Evolutionary conservation across 352 stramenopile species (phyloP).

Genomic region (Pythium guiyangense): DNA sequence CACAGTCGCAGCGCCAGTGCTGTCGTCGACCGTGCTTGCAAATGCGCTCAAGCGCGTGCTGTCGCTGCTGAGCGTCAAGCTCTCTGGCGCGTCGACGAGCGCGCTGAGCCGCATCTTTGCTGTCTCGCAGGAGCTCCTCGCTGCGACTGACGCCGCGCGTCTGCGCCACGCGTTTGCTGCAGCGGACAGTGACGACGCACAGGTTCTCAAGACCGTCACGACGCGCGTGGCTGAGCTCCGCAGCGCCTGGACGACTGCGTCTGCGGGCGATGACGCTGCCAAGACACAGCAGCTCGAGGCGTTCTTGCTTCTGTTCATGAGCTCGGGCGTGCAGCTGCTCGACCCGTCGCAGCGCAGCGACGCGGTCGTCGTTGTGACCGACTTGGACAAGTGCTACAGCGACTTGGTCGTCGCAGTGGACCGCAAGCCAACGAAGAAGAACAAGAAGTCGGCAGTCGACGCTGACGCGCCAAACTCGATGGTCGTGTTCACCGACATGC

Average conservation of each 20-base stretch:
- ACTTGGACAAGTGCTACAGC: slow-evolving; percentile 68
- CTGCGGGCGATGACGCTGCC: slow-evolving; percentile 10
- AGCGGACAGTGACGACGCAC: slow-evolving; percentile 17
- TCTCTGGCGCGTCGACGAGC: slow-evolving; percentile 32
- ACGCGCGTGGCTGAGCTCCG: slow-evolving; percentile 26
- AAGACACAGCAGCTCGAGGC: slow-evolving; percentile 44
- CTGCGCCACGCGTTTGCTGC: slow-evolving; percentile 43
- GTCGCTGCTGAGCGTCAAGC: slow-evolving; percentile 51
- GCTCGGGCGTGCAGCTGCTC: slow-evolving; percentile 64
- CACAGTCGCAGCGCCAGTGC: slow-evolving; percentile 23
- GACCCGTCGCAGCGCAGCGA: slow-evolving; percentile 64
- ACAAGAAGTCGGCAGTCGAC: slow-evolving; percentile 18
- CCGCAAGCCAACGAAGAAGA: slow-evolving; percentile 28
- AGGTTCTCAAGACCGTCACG: slow-evolving; percentile 32
- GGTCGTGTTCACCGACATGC: slow-evolving; percentile 76
- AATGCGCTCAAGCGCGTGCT: slow-evolving; percentile 64
- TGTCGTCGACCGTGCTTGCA: slow-evolving; percentile 40
- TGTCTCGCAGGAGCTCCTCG: slow-evolving; percentile 34
- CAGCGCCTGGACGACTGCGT: slow-evolving; percentile 15
- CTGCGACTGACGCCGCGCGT: slow-evolving; percentile 11
- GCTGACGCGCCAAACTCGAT: slow-evolving; percentile 28
- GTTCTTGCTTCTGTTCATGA: slow-evolving; percentile 76
- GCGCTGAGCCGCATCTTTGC: slow-evolving; percentile 47
- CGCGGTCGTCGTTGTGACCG: slow-evolving; percentile 40
- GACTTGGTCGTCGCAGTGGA: slow-evolving; percentile 42